Percentiles rank a stretch among this genome's conserved stretches.
Conservation (phyloP, 495 filamentous ascomycete genomes). For the Penicillium soppii region DNA sequence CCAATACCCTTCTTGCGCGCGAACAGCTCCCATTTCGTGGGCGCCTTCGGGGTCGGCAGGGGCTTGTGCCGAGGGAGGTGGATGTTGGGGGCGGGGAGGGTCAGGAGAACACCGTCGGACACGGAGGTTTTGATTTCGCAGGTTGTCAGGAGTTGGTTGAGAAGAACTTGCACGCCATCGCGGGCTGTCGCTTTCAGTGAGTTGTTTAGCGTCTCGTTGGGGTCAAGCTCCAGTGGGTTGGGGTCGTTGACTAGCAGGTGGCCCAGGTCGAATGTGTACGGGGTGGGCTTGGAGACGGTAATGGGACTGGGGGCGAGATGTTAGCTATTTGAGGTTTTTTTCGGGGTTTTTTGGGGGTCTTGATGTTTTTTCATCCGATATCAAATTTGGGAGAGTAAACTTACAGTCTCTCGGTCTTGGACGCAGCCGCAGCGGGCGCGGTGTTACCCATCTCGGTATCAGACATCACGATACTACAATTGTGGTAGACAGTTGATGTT, state of each 20-base stretch:
- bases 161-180: conserved; percentile 81
- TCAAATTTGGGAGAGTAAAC: conserved; percentile 4
- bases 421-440: conserved; percentile 14
- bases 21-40: conserved; percentile 93
- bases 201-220: conserved; percentile 37
- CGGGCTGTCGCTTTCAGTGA: conserved; percentile 69
- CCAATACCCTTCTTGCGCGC: conserved; percentile 93
- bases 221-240: conserved; percentile 64
- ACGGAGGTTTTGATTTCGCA: conserved; percentile 69
- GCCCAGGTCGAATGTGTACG: conserved; percentile 90
- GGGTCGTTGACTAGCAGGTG: conserved; percentile 79
- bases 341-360: neutral
- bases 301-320: conserved; percentile 43
- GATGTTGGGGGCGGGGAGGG: conserved; percentile 67
- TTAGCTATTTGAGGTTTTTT: conserved; percentile 14
- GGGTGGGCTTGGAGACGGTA: conserved; percentile 76
- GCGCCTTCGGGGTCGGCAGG: conserved; percentile 71
- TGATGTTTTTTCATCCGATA: neutral
- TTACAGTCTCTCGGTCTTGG: conserved; percentile 47
- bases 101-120: conserved; percentile 66
- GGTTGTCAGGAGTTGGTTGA: conserved; percentile 85
- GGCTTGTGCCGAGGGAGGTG: conserved; percentile 86
- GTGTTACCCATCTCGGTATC: conserved; percentile 31
- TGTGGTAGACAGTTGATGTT: conserved; percentile 1
- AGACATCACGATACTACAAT: conserved; percentile 22